Evolutionary conservation across 2,329 filamentous ascomycete genomes (phyloP), one percentile per base, ranked within the genome.

Genomic region (Zalaria obscura): DNA sequence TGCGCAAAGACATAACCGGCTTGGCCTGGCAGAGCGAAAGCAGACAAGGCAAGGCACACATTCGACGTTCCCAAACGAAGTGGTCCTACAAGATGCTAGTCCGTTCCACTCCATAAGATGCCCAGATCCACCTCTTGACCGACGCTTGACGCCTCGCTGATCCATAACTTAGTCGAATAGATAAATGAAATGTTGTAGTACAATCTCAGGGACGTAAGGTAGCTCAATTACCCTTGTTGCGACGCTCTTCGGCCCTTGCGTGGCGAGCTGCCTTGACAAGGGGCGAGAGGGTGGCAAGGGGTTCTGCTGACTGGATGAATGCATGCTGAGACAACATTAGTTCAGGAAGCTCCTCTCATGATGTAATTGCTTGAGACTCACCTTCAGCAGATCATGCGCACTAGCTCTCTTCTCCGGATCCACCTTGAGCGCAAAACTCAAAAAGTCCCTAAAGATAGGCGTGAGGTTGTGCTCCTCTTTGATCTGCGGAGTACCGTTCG

Each of bases 331-430:
- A 39, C 9, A 39, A 27, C 35, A 35, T 53, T 42, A 56, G 49
- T 38, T 49, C 29, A 49, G 41, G 28, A 35, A 32, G 42, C 7
- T 25, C 51, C 5, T 36, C 5, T 28, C 11, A 18, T 25, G 3
- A 7, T 11, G 37, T 35, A 29, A 11, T 5, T 9, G 18, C 4
- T 4, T 5, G n/a, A 41, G 27, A 69, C 83, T 67, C 73, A 96
- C 91, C 67, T 84, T 79, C 52, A 98, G 70, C 46, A 98, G 66
- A 68, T 96, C 89, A 63, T 94, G 85, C 31, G 91, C 91, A 56
- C 86, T 94, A 33, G 88, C 88, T 63, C 91, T 74, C 76, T 94
- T 94, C 66, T 96, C 91, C 1, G 91, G 89, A 57, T 96, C 91
- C 4, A 98, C 91, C 69, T 93, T 93, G 41, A 98, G 72, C 4